Conservation (phyloP, 2,329 filamentous ascomycete species). For the Acrocalymma vagum region DNA sequence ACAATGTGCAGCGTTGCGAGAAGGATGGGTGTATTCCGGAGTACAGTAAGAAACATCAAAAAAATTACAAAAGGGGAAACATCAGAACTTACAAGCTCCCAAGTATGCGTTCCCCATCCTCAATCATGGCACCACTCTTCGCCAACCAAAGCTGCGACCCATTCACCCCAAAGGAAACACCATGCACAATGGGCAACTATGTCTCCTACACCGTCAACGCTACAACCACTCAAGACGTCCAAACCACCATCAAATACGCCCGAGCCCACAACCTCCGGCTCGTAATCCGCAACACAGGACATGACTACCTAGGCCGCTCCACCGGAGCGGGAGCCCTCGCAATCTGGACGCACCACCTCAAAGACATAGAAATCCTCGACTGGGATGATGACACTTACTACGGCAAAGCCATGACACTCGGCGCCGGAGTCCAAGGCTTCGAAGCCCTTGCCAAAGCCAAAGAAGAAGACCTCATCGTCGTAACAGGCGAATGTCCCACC, state of each 20-base stretch:
- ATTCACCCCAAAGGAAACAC: constrained; percentile 20
- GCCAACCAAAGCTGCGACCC: constrained; percentile 34
- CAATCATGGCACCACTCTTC: constrained; percentile 33
- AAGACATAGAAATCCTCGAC: constrained; percentile 20
- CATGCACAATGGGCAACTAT: constrained; percentile 32
- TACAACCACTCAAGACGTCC: constrained; percentile 17
- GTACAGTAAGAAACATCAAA: too few species aligned
- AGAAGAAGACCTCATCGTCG: constrained; percentile 22
- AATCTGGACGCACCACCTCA: constrained; percentile 31
- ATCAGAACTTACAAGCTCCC: constrained; percentile 1
- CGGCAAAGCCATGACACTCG: constrained; percentile 29
- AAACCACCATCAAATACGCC: constrained; percentile 29
- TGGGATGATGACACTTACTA: constrained; percentile 19
- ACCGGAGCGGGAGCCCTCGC: constrained; percentile 21
- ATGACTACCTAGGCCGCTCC: constrained; percentile 35
- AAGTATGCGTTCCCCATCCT: constrained; percentile 30
- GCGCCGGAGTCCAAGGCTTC: constrained; percentile 33
- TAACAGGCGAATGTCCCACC: constrained; percentile 42
- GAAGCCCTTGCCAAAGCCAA: constrained; percentile 29
- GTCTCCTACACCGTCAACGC: constrained; percentile 30
- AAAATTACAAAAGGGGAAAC: too few species aligned
- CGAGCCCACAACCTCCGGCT: constrained; percentile 32
- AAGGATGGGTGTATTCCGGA: constrained; percentile 12
- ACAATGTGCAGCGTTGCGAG: constrained; percentile 10
- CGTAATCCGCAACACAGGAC: constrained; percentile 38